Conservation (phyloP, 805 yeast genomes). For the Cyberlindnera mississippiensis region DNA sequence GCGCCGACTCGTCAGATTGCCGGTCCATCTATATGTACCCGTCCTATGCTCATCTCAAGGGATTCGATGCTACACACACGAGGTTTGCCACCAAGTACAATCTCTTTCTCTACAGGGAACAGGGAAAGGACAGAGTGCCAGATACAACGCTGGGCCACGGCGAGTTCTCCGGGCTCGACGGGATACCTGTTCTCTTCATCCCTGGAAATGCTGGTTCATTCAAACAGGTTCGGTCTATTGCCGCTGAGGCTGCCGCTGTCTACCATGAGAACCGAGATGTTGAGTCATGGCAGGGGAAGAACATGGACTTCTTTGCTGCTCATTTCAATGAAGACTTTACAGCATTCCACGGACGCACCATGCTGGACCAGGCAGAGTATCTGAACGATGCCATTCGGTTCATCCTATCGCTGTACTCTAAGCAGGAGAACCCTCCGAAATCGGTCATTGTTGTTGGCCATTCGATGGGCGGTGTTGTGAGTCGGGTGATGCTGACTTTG, state of each 20-base stretch:
- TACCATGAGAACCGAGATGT: constrained; percentile 34
- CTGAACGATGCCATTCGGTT: constrained; percentile 81
- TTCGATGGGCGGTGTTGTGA: constrained; percentile 97
- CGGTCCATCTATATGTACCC: constrained; percentile 77
- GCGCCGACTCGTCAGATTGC: constrained; percentile 55
- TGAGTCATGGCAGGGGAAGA: constrained; percentile 29
- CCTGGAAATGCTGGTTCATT: constrained; percentile 98
- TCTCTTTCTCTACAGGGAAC: constrained; percentile 84
- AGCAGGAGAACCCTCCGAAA: constrained; percentile 40
- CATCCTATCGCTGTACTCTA: constrained; percentile 62
- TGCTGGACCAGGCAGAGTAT: constrained; percentile 91
- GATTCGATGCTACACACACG: constrained; percentile 69
- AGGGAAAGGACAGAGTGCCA: constrained; percentile 47
- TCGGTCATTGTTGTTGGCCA: constrained; percentile 84
- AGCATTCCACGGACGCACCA: constrained; percentile 92
- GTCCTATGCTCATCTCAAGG: constrained; percentile 68
- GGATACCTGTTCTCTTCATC: constrained; percentile 86
- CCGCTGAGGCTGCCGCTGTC: constrained; percentile 66
- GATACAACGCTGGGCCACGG: constrained; percentile 41
- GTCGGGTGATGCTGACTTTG: constrained; percentile 76
- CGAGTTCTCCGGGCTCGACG: constrained; percentile 37
- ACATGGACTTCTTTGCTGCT: constrained; percentile 82
- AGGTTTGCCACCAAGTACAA: constrained; percentile 76
- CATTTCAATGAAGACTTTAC: constrained; percentile 96
- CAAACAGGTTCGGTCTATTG: constrained; percentile 87